Percentiles rank a stretch among this genome's conserved stretches.
phyloP scores from a whole-genome alignment of 1,284 basidiomycete species.

The Trametes sp. region DNA sequence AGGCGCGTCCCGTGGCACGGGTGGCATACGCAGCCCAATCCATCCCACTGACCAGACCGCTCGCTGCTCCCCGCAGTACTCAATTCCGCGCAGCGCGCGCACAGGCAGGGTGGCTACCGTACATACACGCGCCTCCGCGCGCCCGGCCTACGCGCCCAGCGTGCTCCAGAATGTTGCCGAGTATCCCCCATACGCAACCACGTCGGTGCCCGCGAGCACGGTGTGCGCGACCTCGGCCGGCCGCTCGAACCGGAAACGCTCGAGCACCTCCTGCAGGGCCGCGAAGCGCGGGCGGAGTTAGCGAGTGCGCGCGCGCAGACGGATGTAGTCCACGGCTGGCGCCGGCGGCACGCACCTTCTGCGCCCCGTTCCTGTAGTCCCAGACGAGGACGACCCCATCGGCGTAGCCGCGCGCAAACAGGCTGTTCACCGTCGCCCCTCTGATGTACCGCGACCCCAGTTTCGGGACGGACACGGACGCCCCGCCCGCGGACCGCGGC shows the following conservation, averaged over 20 bases:
- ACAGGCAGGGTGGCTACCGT: slow-evolving; percentile 6
- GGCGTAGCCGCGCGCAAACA: slow-evolving; percentile 55
- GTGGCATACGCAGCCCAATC: slow-evolving; percentile 15
- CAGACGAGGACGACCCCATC: slow-evolving; percentile 56
- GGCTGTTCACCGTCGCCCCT: slow-evolving; percentile 42
- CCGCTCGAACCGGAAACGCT: slow-evolving; percentile 42
- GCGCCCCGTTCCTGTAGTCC: slow-evolving; percentile 53
- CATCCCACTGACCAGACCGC: slow-evolving; percentile 13
- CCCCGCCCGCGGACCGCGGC: slow-evolving; percentile 13
- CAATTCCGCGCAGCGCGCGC: slow-evolving; percentile 6
- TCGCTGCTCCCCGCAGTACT: slow-evolving; percentile 12
- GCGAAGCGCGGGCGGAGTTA: slow-evolving; percentile 18
- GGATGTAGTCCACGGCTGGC: slow-evolving; percentile 12
- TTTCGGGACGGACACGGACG: slow-evolving; percentile 17
- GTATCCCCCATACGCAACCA: slow-evolving; percentile 51
- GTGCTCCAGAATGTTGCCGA: slow-evolving; percentile 49
- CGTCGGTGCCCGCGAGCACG: slow-evolving; percentile 47
- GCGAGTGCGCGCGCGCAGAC: slow-evolving; percentile 15
- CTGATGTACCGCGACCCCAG: slow-evolving; percentile 36
- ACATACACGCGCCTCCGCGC: neutral
- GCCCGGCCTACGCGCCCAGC: slow-evolving; percentile 18
- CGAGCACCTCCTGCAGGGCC: slow-evolving; percentile 43
- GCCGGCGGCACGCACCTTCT: slow-evolving; percentile 45
- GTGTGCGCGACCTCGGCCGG: slow-evolving; percentile 52
- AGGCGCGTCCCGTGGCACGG: slow-evolving; percentile 31